phyloP scores from a whole-genome alignment of 345 rosid species.

The Acer saccharum region DNA sequence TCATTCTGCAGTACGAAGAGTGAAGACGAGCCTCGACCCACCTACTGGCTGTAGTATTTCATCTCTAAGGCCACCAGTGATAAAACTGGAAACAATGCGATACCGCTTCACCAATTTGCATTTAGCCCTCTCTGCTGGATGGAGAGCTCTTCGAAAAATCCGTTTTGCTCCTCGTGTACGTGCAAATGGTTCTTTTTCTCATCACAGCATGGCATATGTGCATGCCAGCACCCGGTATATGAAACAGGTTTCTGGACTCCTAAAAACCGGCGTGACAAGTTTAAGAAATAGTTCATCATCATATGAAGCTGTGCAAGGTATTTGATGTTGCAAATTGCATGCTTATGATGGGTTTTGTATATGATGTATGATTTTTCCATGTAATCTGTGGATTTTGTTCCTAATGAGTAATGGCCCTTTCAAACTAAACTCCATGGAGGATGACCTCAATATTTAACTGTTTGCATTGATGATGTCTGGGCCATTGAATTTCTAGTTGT shows the following conservation, averaged over 20 bases:
- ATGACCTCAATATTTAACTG: neutral
- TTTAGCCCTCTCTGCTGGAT: slow-evolving; percentile 57
- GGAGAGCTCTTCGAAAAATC: slow-evolving; percentile 71
- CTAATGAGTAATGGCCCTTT: neutral
- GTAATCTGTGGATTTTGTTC: neutral
- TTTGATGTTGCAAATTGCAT: slow-evolving; percentile 14
- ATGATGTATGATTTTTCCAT: neutral
- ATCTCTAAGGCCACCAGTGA: slow-evolving; percentile 57
- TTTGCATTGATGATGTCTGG: neutral
- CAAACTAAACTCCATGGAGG: neutral
- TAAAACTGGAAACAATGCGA: slow-evolving; percentile 61
- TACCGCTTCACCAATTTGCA: slow-evolving; percentile 64
- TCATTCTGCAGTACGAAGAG: slow-evolving; percentile 74
- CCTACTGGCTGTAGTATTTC: slow-evolving; percentile 85
- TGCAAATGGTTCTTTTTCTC: slow-evolving; percentile 75
- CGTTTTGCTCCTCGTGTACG: slow-evolving; percentile 57
- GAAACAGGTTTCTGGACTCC: slow-evolving; percentile 92
- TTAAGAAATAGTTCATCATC: slow-evolving; percentile 87
- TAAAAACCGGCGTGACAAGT: slow-evolving; percentile 89
- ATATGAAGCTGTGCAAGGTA: slow-evolving; percentile 90
- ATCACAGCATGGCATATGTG: slow-evolving; percentile 88
- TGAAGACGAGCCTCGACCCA: slow-evolving; percentile 71
- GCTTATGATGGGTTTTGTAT: slow-evolving; percentile 1
- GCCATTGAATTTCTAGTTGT: neutral
- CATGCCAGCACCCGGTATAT: slow-evolving; percentile 91